A percentile compares a stretch with the other conserved stretches of the same genome.
Conservation (phyloP, 176 grass and related monocot species). For the Chrysopogon serrulatus region DNA sequence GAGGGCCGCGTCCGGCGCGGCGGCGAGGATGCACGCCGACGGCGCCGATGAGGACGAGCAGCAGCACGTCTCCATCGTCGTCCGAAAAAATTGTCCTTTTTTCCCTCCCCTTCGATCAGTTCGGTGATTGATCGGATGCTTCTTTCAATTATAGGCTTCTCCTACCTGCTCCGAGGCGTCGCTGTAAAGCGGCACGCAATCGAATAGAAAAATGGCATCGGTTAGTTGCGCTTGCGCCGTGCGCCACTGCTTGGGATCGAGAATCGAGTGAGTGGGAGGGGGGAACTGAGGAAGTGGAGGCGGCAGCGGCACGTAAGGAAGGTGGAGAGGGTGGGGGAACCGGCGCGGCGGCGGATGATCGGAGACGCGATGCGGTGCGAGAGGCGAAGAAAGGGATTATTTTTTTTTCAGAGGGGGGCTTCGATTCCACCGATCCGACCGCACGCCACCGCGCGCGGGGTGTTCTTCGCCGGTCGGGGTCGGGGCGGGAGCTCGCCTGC, state of each 20-base stretch:
- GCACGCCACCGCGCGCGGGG: conserved; percentile 33
- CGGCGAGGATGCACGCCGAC: conserved; percentile 32
- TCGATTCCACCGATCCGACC: background rate
- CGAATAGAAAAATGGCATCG: conserved; percentile 17
- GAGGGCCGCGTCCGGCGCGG: background rate
- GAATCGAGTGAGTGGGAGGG: conserved; percentile 15
- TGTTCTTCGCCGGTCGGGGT: background rate
- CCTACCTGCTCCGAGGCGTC: conserved; percentile 10
- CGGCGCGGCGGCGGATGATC: background rate
- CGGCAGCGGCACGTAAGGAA: conserved; percentile 47
- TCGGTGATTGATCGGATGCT: conserved; percentile 1
- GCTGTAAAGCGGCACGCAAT: conserved; percentile 18
- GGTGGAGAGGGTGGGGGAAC: background rate
- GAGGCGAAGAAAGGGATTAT: conserved; percentile 18
- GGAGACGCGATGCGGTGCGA: conserved; percentile 5
- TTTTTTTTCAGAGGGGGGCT: background rate
- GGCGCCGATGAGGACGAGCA: conserved; percentile 43
- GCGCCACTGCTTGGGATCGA: background rate
- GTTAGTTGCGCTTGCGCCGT: background rate
- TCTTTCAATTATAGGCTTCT: conserved; percentile 14
- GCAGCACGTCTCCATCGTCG: conserved; percentile 59
- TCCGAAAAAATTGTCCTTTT: background rate
- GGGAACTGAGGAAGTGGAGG: background rate
- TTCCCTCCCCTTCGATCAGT: background rate
- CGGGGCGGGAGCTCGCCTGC: background rate